A percentile compares a stretch with the other conserved stretches of the same genome.
phyloP scores from a whole-genome alignment of 176 grass and related monocot species.

The Triticum timopheevii region DNA sequence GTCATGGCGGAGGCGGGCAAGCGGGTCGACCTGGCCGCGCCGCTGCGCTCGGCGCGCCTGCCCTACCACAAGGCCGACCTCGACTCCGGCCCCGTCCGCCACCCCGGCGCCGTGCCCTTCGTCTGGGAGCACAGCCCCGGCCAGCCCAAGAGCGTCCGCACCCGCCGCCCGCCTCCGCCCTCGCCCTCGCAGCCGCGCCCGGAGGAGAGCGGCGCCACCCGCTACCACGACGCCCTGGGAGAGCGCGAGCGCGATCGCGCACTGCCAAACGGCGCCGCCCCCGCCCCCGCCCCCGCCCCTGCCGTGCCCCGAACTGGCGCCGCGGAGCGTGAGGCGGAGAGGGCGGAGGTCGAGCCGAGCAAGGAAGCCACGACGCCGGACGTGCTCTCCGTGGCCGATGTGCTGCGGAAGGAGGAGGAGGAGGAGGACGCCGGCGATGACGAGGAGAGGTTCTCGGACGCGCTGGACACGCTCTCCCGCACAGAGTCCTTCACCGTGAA shows the following conservation, averaged over 20 bases:
- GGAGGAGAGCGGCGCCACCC: conserved; percentile 14
- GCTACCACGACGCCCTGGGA: conserved; percentile 35
- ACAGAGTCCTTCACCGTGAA: conserved; percentile 84
- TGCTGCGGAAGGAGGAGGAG: background rate
- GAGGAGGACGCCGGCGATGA: conserved; percentile 49
- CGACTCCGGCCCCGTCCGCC: conserved; percentile 65
- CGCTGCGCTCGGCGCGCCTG: conserved; percentile 44
- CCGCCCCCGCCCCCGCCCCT: background rate
- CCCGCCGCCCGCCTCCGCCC: conserved; percentile 14
- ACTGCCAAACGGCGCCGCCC: background rate
- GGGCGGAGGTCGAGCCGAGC: background rate
- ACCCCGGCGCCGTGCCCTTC: conserved; percentile 80
- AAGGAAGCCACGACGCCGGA: conserved; percentile 14
- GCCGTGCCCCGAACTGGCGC: background rate
- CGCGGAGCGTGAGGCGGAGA: conserved; percentile 10
- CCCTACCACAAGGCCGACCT: conserved; percentile 52
- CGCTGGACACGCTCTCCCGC: conserved; percentile 79
- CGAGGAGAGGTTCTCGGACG: conserved; percentile 88
- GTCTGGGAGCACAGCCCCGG: conserved; percentile 83
- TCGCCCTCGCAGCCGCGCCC: conserved; percentile 1
- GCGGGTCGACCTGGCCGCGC: conserved; percentile 72
- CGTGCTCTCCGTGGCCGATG: background rate
- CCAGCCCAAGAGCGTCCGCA: conserved; percentile 72
- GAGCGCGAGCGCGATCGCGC: background rate
- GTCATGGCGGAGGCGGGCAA: conserved; percentile 39